These are phyloP conservation scores for Ceratocystis alfenasii DNA, from an alignment of 2,329 filamentous ascomycete genomes.

Conservation along the genomic window DNA sequence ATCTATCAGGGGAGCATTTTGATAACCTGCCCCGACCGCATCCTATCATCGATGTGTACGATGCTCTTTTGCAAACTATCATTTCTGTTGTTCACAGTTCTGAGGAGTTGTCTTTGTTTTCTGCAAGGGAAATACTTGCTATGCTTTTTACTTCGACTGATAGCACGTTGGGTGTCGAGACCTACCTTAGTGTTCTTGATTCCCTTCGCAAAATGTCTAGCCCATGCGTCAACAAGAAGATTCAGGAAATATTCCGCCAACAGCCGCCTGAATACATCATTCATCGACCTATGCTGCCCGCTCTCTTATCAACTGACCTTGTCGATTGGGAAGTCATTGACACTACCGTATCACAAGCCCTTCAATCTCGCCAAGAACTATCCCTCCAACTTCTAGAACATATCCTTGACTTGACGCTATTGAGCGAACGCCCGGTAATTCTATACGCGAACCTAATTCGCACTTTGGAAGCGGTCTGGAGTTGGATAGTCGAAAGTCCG, in stretches of 20 bases:
- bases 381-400: slow-evolving; percentile 71
- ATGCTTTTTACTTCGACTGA: slow-evolving; percentile 45
- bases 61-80: slow-evolving; percentile 49
- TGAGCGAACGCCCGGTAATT: slow-evolving; percentile 64
- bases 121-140: slow-evolving; percentile 47
- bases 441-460: slow-evolving; percentile 76
- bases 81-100: slow-evolving; percentile 51
- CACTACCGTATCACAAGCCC: slow-evolving; percentile 57
- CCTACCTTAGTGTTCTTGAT: slow-evolving; percentile 50
- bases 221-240: slow-evolving; percentile 41
- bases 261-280: slow-evolving; percentile 46
- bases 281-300: slow-evolving; percentile 45
- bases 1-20: slow-evolving; percentile 48
- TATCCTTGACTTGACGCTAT: slow-evolving; percentile 64
- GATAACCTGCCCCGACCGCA: slow-evolving; percentile 46
- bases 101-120: slow-evolving; percentile 47
- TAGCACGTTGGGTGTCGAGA: slow-evolving; percentile 47
- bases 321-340: slow-evolving; percentile 56
- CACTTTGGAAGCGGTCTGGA: slow-evolving; percentile 68
- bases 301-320: slow-evolving; percentile 47
- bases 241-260: slow-evolving; percentile 44
- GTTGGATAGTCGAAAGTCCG: slow-evolving; percentile 67
- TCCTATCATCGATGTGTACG: slow-evolving; percentile 49
- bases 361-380: slow-evolving; percentile 56
- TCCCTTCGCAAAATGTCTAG: slow-evolving; percentile 49